These are phyloP conservation scores for Leavenworthia alabamica DNA, from an alignment of 345 rosid species.

Conservation along the genomic window DNA sequence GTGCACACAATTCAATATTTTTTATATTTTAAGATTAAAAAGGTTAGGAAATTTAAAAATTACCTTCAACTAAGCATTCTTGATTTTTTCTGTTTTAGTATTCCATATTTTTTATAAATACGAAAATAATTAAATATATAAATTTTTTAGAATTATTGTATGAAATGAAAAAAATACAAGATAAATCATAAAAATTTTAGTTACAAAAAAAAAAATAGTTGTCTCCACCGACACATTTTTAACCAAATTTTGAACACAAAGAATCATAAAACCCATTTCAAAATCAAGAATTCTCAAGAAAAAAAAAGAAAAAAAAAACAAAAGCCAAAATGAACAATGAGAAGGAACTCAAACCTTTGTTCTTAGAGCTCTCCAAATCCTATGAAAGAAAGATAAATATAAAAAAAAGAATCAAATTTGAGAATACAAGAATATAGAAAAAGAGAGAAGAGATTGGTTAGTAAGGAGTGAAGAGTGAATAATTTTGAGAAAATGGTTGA, in stretches of 20 bases:
- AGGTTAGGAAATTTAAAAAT: slow-evolving; percentile 14
- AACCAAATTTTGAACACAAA: no score
- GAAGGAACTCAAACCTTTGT: slow-evolving; percentile 24
- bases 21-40: slow-evolving; percentile 1
- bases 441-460: slow-evolving; percentile 1
- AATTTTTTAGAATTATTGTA: slow-evolving; percentile 8
- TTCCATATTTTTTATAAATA: no score
- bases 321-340: background rate
- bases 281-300: background rate
- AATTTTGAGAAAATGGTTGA: slow-evolving; percentile 20
- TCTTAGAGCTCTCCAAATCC: slow-evolving; percentile 20
- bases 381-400: no score
- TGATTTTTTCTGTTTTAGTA: no score
- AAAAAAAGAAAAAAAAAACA: background rate
- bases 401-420: slow-evolving; percentile 12
- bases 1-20: background rate
- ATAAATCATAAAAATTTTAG: background rate
- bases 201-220: no score
- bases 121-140: no score
- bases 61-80: slow-evolving; percentile 21
- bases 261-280: background rate
- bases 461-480: slow-evolving; percentile 36
- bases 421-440: slow-evolving; percentile 17
- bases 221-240: slow-evolving; percentile 31
- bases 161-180: background rate